phyloP scores from a whole-genome alignment of 371 early-diverging fungal genomes.

The Rhizomucor pusillus region DNA sequence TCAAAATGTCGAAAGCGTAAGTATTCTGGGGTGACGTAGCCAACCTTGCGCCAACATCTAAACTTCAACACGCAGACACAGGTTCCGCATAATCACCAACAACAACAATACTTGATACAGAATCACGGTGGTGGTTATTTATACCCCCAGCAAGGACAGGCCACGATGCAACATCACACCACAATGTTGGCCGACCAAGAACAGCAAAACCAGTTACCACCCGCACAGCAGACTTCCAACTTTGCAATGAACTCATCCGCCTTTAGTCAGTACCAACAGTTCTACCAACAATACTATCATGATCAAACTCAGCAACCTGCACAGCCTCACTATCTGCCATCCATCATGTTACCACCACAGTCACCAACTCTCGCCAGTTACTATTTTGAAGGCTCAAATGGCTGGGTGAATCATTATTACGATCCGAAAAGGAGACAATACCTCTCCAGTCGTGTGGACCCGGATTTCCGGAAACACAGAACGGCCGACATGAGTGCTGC shows the following conservation, averaged over 20 bases:
- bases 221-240: neutral
- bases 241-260: slow-evolving; percentile 7
- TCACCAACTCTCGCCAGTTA: slow-evolving; percentile 51
- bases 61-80: slow-evolving; percentile 1
- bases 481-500: slow-evolving; percentile 3
- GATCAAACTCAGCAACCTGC: slow-evolving; percentile 17
- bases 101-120: slow-evolving; percentile 12
- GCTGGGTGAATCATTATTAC: slow-evolving; percentile 47
- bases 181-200: slow-evolving; percentile 1
- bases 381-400: slow-evolving; percentile 39
- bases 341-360: slow-evolving; percentile 51
- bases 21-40: neutral
- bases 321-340: slow-evolving; percentile 30
- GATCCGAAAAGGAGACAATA: slow-evolving; percentile 41
- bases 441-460: slow-evolving; percentile 36
- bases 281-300: slow-evolving; percentile 19
- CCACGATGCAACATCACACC: neutral
- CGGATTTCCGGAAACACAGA: slow-evolving; percentile 34
- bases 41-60: neutral
- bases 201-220: slow-evolving; percentile 1
- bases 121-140: slow-evolving; percentile 38
- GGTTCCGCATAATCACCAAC: slow-evolving; percentile 8
- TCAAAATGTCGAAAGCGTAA: slow-evolving; percentile 2
- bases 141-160: slow-evolving; percentile 36
- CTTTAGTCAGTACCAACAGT: slow-evolving; percentile 16